phyloP scores from a whole-genome alignment of 2,329 filamentous ascomycete species.

The Didymella pomorum region DNA sequence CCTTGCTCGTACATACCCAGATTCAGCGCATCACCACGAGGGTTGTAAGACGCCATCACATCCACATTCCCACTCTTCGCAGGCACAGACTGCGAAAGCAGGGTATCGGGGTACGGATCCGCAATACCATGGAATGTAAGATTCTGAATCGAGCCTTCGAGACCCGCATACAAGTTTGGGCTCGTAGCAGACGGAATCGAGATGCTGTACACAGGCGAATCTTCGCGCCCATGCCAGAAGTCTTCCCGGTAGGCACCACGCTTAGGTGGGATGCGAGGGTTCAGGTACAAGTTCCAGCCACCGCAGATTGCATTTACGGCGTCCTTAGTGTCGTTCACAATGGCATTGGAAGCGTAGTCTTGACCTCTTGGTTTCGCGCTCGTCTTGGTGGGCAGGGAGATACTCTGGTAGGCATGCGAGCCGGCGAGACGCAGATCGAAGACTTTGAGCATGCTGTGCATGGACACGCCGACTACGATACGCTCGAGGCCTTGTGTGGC shows the following conservation, averaged over 20 bases:
- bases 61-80: constrained; percentile 29
- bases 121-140: constrained; percentile 55
- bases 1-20: constrained; percentile 59
- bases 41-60: constrained; percentile 42
- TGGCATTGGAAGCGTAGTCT: constrained; percentile 27
- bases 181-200: constrained; percentile 56
- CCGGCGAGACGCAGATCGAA: constrained; percentile 67
- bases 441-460: constrained; percentile 67
- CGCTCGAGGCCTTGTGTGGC: constrained; percentile 64
- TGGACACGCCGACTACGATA: constrained; percentile 64
- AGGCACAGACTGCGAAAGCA: constrained; percentile 32
- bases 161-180: constrained; percentile 57
- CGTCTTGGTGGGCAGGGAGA: constrained; percentile 30
- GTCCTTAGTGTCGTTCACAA: constrained; percentile 19
- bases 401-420: constrained; percentile 50
- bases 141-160: constrained; percentile 56
- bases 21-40: constrained; percentile 46
- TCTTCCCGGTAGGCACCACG: constrained; percentile 27
- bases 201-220: constrained; percentile 59
- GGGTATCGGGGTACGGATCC: constrained; percentile 55
- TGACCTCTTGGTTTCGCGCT: constrained; percentile 5
- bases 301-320: constrained; percentile 22
- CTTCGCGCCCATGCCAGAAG: constrained; percentile 28
- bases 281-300: constrained; percentile 60
- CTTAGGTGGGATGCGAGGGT: constrained; percentile 40